Base-by-base conservation (phyloP, 768 basidiomycete genomes). In the Pulveroboletus sp. region DNA sequence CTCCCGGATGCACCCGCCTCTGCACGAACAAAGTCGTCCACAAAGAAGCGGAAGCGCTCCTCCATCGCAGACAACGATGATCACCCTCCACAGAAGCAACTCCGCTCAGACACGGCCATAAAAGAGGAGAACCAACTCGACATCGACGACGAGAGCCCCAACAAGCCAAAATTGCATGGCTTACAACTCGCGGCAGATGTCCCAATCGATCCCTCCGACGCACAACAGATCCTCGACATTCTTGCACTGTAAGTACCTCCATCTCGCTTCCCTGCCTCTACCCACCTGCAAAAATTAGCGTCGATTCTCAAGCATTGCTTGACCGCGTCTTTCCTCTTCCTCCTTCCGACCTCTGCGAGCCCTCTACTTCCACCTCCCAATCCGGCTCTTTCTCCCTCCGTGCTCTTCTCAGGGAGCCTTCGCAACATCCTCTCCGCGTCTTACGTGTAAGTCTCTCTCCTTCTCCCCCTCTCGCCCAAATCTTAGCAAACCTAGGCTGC, bases 311-410 rank as follows among this genome's bases (percentile, higher is more conserved):
- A 56, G 86, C 83, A 41, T 73, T 92, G 5, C 80, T 92, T 9
- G 88, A 91, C 73, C 84, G 89, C 57, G 84, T 87, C 55, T 85
- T 86, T 62, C 80, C 83, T 33, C 70, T 82, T 21, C 71, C 72
- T 18, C 63, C 71, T 46, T 54, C 57, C 7, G 65, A 72, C 55
- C 67, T 71, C 38, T 64, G 70, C 35, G 64, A 71, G n/a, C 71
- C 77, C 1, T 68, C 73, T 15, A 71, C 76, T 9, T 72, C 71
- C 39, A 66, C 67, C 30, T 57, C 67, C 8, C 59, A 65, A 39
- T 55, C 68, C 3, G 58, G 56, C 47, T 57, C 70, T 0, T 71
- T 71, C 54, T 82, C 82, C 5, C 70, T 89, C 38, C 81, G 84
- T 21, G 62, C 76, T 1, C 71, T 88, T 8, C 73, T 88, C 43